phyloP scores from a whole-genome alignment of 2,329 filamentous ascomycete species.

The Dendryphion nanum region DNA sequence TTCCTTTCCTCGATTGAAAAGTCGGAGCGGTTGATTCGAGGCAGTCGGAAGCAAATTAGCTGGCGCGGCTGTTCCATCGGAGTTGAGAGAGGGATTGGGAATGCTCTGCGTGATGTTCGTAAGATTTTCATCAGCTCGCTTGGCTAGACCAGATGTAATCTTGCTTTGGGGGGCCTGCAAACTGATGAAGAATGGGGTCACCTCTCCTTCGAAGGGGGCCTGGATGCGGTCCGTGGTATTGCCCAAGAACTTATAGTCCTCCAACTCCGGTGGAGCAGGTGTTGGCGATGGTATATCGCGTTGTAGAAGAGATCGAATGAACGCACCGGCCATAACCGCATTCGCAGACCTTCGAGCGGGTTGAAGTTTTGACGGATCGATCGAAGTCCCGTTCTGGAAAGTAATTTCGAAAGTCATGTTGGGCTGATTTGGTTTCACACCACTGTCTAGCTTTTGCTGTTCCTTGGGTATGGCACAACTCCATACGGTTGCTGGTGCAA shows the following conservation, averaged over 20 bases:
- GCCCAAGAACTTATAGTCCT: conserved; percentile 78
- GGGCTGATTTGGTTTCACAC: conserved; percentile 67
- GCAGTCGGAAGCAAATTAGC: conserved; percentile 71
- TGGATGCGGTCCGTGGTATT: conserved; percentile 78
- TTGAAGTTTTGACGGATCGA: conserved; percentile 28
- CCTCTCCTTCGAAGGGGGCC: conserved; percentile 74
- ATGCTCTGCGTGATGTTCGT: conserved; percentile 54
- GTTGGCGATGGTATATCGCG: conserved; percentile 44
- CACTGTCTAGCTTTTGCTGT: conserved; percentile 62
- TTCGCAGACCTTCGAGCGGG: conserved; percentile 59
- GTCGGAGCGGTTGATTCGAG: conserved; percentile 70
- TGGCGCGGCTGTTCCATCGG: conserved; percentile 70
- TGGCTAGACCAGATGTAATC: conserved; percentile 28
- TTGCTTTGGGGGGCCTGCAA: conserved; percentile 51
- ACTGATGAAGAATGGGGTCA: conserved; percentile 85
- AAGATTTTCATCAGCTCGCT: conserved; percentile 31
- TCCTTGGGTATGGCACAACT: conserved; percentile 83
- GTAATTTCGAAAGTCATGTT: conserved; percentile 76
- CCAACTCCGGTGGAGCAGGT: conserved; percentile 58
- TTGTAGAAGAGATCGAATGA: conserved; percentile 28
- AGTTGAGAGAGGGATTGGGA: conserved; percentile 60
- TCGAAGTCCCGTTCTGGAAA: conserved; percentile 54
- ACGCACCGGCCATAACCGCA: conserved; percentile 44
- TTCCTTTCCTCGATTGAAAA: conserved; percentile 77
- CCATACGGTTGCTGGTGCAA: conserved; percentile 73